These are phyloP conservation scores for Oryza meyeriana DNA, from an alignment of 176 grass and related monocot genomes.

Conservation along the genomic window DNA sequence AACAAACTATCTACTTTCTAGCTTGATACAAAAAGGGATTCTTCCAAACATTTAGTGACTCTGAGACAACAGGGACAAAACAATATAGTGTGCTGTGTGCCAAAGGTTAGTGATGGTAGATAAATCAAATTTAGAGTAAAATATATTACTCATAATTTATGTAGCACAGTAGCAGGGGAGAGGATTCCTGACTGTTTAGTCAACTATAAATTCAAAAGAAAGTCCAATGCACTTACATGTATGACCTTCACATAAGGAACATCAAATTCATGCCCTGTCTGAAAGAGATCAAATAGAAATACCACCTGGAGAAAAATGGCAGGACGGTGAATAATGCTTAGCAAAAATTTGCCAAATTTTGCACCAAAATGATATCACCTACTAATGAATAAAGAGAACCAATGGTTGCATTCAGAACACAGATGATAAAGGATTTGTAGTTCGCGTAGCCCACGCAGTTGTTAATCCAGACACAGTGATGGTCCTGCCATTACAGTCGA, in stretches of 20 bases:
- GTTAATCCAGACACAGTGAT: conserved; percentile 96
- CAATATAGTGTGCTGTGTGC: not conserved
- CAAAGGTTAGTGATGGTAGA: not conserved
- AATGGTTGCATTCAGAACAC: conserved; percentile 71
- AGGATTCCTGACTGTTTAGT: not conserved
- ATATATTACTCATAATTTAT: not conserved
- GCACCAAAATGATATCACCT: conserved; percentile 6
- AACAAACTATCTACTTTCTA: not conserved
- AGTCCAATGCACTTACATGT: conserved; percentile 59
- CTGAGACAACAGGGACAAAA: not conserved
- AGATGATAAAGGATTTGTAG: conserved; percentile 88
- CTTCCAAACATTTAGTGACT: not conserved
- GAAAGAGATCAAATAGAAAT: conserved; percentile 64
- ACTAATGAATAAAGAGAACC: conserved; percentile 83
- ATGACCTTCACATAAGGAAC: conserved; percentile 55
- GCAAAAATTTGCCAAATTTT: not conserved
- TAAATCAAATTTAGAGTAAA: not conserved
- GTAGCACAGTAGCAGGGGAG: not conserved
- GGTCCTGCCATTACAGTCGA: conserved; percentile 60
- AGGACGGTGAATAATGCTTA: not conserved
- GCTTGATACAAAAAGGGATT: not conserved
- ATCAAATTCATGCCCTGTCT: conserved; percentile 57
- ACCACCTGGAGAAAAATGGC: conserved; percentile 49
- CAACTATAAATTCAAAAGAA: conserved; percentile 2
- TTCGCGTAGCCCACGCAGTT: conserved; percentile 96